These are phyloP conservation scores for Solanum hybrid DNA, from an alignment of 305 asterid species.

Conservation along the genomic window DNA sequence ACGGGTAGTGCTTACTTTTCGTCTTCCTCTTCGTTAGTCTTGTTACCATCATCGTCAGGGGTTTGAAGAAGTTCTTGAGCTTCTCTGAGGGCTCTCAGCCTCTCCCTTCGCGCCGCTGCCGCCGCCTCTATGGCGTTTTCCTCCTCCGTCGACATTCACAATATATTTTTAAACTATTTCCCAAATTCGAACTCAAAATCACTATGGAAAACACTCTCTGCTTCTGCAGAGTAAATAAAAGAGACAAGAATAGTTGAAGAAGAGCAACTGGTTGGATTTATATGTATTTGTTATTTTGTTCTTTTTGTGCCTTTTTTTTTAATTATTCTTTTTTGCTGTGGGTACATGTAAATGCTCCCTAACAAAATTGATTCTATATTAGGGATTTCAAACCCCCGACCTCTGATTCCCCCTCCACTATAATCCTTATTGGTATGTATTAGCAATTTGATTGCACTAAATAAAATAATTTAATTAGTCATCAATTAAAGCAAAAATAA, in stretches of 20 bases:
- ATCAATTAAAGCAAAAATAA: too few species aligned
- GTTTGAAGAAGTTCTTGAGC: constrained; percentile 81
- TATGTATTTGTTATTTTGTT: not conserved
- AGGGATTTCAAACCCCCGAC: accelerated
- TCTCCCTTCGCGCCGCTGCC: constrained; percentile 67
- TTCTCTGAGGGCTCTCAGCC: constrained; percentile 69
- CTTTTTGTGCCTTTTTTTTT: too few species aligned
- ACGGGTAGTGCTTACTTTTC: not conserved
- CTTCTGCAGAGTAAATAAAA: not conserved
- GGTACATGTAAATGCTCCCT: too few species aligned
- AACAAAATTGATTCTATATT: too few species aligned
- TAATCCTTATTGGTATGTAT: not conserved
- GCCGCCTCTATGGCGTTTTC: constrained; percentile 63
- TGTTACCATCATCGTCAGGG: constrained; percentile 45
- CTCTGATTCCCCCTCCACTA: not conserved
- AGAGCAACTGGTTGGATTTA: too few species aligned
- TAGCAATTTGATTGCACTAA: not conserved
- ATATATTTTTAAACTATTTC: not conserved
- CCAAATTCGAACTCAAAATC: not conserved
- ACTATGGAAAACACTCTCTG: not conserved
- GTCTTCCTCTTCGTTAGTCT: not conserved
- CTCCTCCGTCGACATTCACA: constrained; percentile 35
- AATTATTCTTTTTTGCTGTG: too few species aligned
- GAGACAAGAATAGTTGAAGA: too few species aligned
- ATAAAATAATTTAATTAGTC: too few species aligned